Conservation (phyloP, 148 eudicot genomes). For the Fallopia convolvulus region DNA sequence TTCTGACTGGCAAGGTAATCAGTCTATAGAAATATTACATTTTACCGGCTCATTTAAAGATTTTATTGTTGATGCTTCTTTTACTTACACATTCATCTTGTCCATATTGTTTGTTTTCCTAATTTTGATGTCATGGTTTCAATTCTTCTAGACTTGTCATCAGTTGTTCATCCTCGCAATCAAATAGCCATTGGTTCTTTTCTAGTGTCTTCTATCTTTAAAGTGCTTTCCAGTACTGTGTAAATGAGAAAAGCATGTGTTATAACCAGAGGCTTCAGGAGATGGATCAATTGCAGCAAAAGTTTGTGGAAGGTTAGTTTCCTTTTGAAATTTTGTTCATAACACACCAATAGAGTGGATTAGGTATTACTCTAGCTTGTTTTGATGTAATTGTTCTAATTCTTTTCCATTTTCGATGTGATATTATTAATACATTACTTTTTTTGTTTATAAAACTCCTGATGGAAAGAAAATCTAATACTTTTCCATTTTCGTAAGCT, state of each 20-base stretch:
- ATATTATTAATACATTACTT: background rate
- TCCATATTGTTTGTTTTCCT: background rate
- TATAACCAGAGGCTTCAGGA: constrained; percentile 46
- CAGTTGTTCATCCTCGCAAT: background rate
- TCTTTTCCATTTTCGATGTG: background rate
- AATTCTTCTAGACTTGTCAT: background rate
- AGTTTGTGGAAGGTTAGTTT: constrained; percentile 45
- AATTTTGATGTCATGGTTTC: background rate
- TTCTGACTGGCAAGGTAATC: constrained; percentile 59
- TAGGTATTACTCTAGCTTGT: background rate
- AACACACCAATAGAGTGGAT: background rate
- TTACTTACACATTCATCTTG: background rate
- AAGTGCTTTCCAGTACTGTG: constrained; percentile 1
- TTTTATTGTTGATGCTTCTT: background rate
- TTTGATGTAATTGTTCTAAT: background rate
- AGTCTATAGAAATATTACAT: background rate
- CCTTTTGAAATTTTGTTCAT: background rate
- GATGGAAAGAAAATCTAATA: background rate
- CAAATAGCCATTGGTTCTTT: background rate
- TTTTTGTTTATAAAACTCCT: background rate
- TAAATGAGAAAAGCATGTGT: constrained; percentile 41
- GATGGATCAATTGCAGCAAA: constrained; percentile 44
- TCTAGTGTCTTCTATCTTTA: background rate
- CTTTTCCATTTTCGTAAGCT: background rate
- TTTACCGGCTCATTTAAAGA: background rate